Conservation (phyloP, 2,329 filamentous ascomycete genomes). For the Dactylellina leptospora region DNA sequence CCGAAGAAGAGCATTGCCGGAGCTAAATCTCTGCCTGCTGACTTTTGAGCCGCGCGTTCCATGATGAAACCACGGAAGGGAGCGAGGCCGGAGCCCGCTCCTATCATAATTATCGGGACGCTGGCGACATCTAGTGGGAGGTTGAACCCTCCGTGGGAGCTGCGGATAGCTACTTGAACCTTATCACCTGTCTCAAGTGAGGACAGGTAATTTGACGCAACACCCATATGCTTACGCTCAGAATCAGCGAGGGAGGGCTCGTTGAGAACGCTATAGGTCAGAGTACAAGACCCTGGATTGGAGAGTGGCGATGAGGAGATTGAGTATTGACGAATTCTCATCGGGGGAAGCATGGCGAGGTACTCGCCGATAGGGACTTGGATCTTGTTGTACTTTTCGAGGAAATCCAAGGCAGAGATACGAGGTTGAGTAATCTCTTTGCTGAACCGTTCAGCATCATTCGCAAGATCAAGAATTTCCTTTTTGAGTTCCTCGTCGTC, state of each 20-base stretch:
- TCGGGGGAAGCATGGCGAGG: conserved; percentile 76
- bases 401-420: conserved; percentile 73
- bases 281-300: conserved; percentile 67
- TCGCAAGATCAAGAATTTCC: conserved; percentile 64
- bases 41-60: conserved; percentile 66
- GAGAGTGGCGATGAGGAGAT: conserved; percentile 77
- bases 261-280: conserved; percentile 75
- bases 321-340: conserved; percentile 81
- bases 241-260: conserved; percentile 64
- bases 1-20: conserved; percentile 73
- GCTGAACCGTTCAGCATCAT: conserved; percentile 62
- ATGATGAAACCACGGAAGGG: conserved; percentile 72
- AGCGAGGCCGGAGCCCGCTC: conserved; percentile 68
- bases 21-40: conserved; percentile 66
- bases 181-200: conserved; percentile 63
- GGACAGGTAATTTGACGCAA: conserved; percentile 70
- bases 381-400: conserved; percentile 71
- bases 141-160: conserved; percentile 64
- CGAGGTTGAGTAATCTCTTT: conserved; percentile 67
- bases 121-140: conserved; percentile 63
- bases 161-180: conserved; percentile 61
- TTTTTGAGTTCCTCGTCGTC: conserved; percentile 64
- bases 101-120: conserved; percentile 66
- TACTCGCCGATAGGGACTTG: conserved; percentile 72
- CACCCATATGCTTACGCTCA: conserved; percentile 66